These are phyloP conservation scores for Phytophthora megakarya DNA, from an alignment of 352 stramenopile species.

Conservation along the genomic window DNA sequence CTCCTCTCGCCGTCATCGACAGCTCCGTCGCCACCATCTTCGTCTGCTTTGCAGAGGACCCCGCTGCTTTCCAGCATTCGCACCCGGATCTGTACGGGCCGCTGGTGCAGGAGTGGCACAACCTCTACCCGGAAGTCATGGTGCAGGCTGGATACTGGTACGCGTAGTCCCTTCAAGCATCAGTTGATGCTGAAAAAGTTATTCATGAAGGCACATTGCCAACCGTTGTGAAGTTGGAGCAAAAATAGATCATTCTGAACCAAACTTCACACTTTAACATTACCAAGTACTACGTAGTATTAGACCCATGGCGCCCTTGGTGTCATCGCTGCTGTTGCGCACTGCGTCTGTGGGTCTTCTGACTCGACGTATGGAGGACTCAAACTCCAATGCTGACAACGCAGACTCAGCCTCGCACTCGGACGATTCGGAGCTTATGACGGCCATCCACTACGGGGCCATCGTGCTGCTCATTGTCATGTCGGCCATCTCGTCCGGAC, in stretches of 20 bases:
- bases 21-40: slow-evolving; percentile 96
- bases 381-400: not conserved
- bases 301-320: slow-evolving; percentile 13
- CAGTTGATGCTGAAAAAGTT: not conserved
- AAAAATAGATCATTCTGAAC: slow-evolving; percentile 8
- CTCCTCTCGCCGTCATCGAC: slow-evolving; percentile 92
- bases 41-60: slow-evolving; percentile 96
- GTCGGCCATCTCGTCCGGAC: slow-evolving; percentile 93
- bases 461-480: slow-evolving; percentile 78
- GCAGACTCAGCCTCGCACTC: not conserved
- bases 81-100: slow-evolving; percentile 85
- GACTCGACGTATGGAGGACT: slow-evolving; percentile 22
- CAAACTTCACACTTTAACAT: slow-evolving; percentile 17
- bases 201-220: slow-evolving; percentile 6
- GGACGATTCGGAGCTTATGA: slow-evolving; percentile 18
- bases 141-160: slow-evolving; percentile 87
- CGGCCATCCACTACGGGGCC: slow-evolving; percentile 46
- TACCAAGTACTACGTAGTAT: not conserved
- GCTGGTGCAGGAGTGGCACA: slow-evolving; percentile 88
- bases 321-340: slow-evolving; percentile 31
- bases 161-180: slow-evolving; percentile 29
- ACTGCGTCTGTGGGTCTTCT: slow-evolving; percentile 13
- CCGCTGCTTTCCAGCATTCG: slow-evolving; percentile 74
- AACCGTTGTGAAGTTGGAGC: too few species aligned
- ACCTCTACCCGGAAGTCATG: slow-evolving; percentile 89